These are phyloP conservation scores for Linnemannia zychae DNA, from an alignment of 192 early-diverging fungal species.

Conservation along the genomic window DNA sequence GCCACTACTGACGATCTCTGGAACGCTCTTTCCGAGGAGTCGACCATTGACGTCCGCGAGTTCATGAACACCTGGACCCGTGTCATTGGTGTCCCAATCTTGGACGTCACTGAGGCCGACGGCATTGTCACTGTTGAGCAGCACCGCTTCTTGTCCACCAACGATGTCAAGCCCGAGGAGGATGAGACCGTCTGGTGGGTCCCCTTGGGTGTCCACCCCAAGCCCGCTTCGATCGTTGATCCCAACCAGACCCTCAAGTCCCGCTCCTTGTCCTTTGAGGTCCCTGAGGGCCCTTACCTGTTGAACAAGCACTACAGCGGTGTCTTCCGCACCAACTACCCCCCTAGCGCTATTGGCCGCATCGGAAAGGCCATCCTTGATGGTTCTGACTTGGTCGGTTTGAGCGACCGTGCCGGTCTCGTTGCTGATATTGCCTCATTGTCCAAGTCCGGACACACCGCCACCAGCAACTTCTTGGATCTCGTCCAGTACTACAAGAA, in stretches of 20 bases:
- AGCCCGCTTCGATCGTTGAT: slow-evolving; percentile 43
- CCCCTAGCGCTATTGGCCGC: slow-evolving; percentile 62
- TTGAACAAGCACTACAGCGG: slow-evolving; percentile 87
- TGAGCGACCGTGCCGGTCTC: slow-evolving; percentile 85
- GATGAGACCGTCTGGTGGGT: slow-evolving; percentile 90
- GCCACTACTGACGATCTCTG: slow-evolving; percentile 92
- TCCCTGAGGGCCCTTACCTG: slow-evolving; percentile 76
- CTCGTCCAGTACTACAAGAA: slow-evolving; percentile 79
- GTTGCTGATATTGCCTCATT: slow-evolving; percentile 88
- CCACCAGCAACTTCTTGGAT: slow-evolving; percentile 81
- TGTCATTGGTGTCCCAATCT: slow-evolving; percentile 84
- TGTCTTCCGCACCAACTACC: slow-evolving; percentile 90
- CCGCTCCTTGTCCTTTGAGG: slow-evolving; percentile 59
- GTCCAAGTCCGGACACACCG: slow-evolving; percentile 81
- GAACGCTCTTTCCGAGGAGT: slow-evolving; percentile 82
- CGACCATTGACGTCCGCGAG: slow-evolving; percentile 82
- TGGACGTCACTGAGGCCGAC: slow-evolving; percentile 76
- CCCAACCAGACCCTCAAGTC: slow-evolving; percentile 64
- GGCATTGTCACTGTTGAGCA: slow-evolving; percentile 77
- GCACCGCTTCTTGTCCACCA: slow-evolving; percentile 88
- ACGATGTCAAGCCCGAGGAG: slow-evolving; percentile 83
- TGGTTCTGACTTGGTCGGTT: slow-evolving; percentile 61
- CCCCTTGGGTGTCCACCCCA: slow-evolving; percentile 75
- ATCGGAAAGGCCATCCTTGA: slow-evolving; percentile 71
- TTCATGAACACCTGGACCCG: slow-evolving; percentile 94